Conservation (phyloP, 805 yeast species). For the Ogataea minuta region DNA sequence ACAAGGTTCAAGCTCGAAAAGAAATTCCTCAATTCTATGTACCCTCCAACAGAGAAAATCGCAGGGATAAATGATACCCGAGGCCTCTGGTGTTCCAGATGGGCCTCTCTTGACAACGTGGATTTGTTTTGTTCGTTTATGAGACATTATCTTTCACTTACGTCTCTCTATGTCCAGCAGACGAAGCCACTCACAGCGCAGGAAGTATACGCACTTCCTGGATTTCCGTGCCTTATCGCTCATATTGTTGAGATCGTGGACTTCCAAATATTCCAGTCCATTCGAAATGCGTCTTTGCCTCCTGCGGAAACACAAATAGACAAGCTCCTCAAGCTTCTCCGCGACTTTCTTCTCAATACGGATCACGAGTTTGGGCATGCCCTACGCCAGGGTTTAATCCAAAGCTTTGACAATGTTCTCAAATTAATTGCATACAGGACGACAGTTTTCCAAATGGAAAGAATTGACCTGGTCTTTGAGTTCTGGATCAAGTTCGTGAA, state of each 20-base stretch:
- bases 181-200: constrained; percentile 10
- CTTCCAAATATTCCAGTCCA: constrained; percentile 23
- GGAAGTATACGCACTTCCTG: constrained; percentile 38
- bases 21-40: constrained; percentile 35
- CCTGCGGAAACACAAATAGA: constrained; percentile 26
- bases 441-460: constrained; percentile 23
- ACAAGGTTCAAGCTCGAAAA: constrained; percentile 30
- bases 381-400: constrained; percentile 22
- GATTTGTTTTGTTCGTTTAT: constrained; percentile 61
- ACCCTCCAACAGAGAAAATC: constrained; percentile 38
- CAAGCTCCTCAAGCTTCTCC: constrained; percentile 34
- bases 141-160: constrained; percentile 50
- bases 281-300: constrained; percentile 2
- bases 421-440: constrained; percentile 27
- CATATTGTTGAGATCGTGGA: constrained; percentile 44
- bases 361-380: constrained; percentile 30
- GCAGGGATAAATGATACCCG: constrained; percentile 53
- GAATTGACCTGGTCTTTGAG: constrained; percentile 26
- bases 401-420: constrained; percentile 24
- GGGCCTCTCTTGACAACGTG: constrained; percentile 52
- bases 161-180: constrained; percentile 23
- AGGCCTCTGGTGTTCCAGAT: constrained; percentile 61
- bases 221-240: constrained; percentile 42
- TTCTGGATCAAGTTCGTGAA: constrained; percentile 25
- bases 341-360: constrained; percentile 36